These are phyloP conservation scores for Carex cristatella DNA, from an alignment of 176 grass and related monocot genomes.

Conservation along the genomic window DNA sequence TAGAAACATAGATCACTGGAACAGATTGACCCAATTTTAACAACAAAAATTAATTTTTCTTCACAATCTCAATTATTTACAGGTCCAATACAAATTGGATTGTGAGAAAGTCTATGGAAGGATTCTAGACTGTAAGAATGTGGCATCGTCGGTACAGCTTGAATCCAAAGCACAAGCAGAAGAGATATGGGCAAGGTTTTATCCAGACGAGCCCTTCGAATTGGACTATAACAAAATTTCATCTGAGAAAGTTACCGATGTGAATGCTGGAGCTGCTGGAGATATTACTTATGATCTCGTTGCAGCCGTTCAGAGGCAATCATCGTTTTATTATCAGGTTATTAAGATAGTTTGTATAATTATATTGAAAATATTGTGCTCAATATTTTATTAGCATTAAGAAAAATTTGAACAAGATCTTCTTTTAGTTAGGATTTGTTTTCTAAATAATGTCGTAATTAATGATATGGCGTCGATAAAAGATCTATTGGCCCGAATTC, in stretches of 20 bases:
- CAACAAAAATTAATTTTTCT: background rate
- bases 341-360: background rate
- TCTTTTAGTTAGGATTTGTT: no score
- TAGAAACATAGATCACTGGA: background rate
- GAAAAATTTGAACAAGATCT: no score
- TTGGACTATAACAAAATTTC: slow-evolving; percentile 20
- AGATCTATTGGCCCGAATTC: background rate
- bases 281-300: slow-evolving; percentile 74
- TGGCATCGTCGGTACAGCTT: slow-evolving; percentile 39
- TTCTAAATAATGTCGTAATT: no score
- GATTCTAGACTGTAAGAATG: slow-evolving; percentile 45
- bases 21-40: no score
- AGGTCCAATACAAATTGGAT: slow-evolving; percentile 72
- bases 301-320: slow-evolving; percentile 69
- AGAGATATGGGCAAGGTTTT: slow-evolving; percentile 51
- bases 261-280: slow-evolving; percentile 17
- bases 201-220: slow-evolving; percentile 68
- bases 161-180: slow-evolving; percentile 36
- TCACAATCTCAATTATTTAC: background rate
- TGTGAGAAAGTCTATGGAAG: slow-evolving; percentile 61
- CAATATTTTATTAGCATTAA: no score
- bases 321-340: slow-evolving; percentile 86
- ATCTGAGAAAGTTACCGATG: slow-evolving; percentile 5
- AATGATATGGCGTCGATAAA: background rate
- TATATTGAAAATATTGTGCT: no score